Percentiles rank a stretch among this genome's conserved stretches.
These are phyloP conservation scores for Pyricularia sp. DNA, from an alignment of 2,329 filamentous ascomycete species.

Conservation along the genomic window DNA sequence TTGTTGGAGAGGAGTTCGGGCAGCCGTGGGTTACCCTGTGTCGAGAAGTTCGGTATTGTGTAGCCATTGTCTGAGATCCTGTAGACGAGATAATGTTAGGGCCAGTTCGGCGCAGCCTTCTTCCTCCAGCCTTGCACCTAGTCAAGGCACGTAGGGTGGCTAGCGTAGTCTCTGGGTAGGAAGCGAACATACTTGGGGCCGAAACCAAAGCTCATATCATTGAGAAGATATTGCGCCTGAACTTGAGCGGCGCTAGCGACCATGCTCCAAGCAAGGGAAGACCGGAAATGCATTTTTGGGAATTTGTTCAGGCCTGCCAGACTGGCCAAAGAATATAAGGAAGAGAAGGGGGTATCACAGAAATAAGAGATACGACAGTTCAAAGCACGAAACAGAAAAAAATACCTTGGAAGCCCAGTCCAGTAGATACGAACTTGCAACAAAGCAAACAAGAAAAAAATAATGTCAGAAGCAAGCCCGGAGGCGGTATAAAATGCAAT, in stretches of 20 bases:
- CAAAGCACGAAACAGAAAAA: not conserved
- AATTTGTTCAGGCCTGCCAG: not conserved
- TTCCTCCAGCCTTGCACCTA: not conserved
- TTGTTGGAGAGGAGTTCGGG: conserved; percentile 76
- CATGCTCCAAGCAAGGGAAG: conserved; percentile 11
- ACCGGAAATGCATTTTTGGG: conserved; percentile 10
- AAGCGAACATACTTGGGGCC: conserved; percentile 41
- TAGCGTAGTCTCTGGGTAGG: not conserved
- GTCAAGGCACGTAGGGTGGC: not conserved
- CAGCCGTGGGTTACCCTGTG: conserved; percentile 42
- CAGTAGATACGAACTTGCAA: not conserved
- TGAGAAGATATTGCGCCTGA: conserved; percentile 58
- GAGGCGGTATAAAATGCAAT: not conserved
- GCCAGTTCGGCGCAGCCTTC: not conserved
- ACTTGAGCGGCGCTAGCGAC: conserved; percentile 34
- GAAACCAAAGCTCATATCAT: conserved; percentile 70
- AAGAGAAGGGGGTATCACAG: not conserved
- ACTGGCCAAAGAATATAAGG: not conserved
- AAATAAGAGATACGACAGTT: not conserved
- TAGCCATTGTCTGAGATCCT: not conserved
- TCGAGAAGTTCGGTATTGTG: conserved; percentile 41
- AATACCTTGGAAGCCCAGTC: not conserved
- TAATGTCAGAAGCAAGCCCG: not conserved
- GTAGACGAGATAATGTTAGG: not conserved
- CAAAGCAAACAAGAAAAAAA: not conserved